Evolutionary conservation across 2,329 filamentous ascomycete genomes (phyloP).

Genomic region (Cadophora malorum): DNA sequence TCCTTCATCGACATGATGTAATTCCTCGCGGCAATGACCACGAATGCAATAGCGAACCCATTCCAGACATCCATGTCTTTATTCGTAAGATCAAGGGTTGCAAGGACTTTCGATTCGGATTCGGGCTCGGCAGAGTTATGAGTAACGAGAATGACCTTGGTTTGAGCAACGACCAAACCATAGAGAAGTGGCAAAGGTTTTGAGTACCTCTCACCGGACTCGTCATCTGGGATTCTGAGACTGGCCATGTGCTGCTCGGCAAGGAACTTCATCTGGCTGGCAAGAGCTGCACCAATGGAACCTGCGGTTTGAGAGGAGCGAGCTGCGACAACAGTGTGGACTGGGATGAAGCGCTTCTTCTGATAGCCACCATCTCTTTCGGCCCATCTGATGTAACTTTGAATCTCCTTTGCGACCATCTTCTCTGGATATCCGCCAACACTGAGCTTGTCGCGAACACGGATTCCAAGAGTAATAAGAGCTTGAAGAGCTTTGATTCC

Average conservation of each 20-base stretch:
- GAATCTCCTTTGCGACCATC: constrained; percentile 42
- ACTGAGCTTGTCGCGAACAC: constrained; percentile 36
- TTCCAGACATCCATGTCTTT: constrained; percentile 46
- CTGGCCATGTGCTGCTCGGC: constrained; percentile 40
- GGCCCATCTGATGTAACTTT: constrained; percentile 45
- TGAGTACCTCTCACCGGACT: constrained; percentile 35
- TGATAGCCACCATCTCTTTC: constrained; percentile 45
- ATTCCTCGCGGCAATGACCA: constrained; percentile 42
- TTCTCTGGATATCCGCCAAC: constrained; percentile 33
- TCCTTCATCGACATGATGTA: constrained; percentile 43
- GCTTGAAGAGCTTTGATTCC: constrained; percentile 40
- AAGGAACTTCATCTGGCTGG: constrained; percentile 41
- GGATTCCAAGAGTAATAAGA: constrained; percentile 41
- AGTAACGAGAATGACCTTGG: constrained; percentile 42
- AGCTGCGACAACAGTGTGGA: constrained; percentile 37
- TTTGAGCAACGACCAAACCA: constrained; percentile 43
- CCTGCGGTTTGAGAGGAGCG: constrained; percentile 32
- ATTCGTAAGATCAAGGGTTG: constrained; percentile 42
- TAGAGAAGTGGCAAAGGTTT: constrained; percentile 44
- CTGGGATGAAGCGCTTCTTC: constrained; percentile 42
- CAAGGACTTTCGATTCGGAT: constrained; percentile 39
- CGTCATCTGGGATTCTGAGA: constrained; percentile 34
- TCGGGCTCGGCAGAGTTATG: constrained; percentile 42
- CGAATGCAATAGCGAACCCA: constrained; percentile 45
- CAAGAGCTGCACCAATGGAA: constrained; percentile 36